Conservation (phyloP, 2,329 filamentous ascomycete species). For the Xylaria sp. region DNA sequence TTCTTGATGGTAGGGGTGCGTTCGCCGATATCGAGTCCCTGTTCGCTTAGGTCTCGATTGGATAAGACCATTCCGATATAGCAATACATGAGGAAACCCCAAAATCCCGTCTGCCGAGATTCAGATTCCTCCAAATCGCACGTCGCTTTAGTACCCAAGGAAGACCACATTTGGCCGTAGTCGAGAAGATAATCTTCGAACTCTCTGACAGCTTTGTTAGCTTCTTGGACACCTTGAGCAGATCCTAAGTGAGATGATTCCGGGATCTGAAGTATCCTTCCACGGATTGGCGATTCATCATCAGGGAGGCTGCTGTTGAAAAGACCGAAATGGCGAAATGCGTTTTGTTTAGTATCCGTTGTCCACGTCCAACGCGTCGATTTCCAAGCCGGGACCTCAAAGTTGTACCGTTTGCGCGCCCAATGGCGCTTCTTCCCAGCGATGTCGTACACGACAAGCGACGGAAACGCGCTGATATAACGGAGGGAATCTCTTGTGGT, state of each 20-base stretch:
- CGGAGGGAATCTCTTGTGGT: constrained; percentile 55
- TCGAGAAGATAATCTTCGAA: too few relatives aligned
- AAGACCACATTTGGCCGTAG: too few relatives aligned
- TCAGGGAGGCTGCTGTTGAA: background rate
- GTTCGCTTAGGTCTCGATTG: constrained; percentile 36
- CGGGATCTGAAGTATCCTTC: background rate
- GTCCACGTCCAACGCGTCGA: background rate
- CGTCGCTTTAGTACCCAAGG: too few relatives aligned
- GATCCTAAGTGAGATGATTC: background rate
- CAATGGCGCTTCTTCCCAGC: constrained; percentile 53
- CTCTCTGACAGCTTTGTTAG: background rate
- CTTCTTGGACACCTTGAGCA: background rate
- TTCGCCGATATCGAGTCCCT: constrained; percentile 30
- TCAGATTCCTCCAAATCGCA: background rate
- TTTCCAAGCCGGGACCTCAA: constrained; percentile 2
- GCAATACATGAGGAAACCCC: constrained; percentile 41
- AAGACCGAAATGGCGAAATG: background rate
- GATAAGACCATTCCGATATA: constrained; percentile 35
- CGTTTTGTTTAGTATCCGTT: background rate
- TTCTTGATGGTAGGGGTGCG: background rate
- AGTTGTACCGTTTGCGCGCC: constrained; percentile 30
- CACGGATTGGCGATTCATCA: background rate
- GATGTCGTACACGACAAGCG: constrained; percentile 59
- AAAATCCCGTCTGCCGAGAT: background rate
- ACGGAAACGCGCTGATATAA: constrained; percentile 57